Base-by-base conservation (phyloP, 1,284 basidiomycete species). In the Rhodotorula sp. region DNA sequence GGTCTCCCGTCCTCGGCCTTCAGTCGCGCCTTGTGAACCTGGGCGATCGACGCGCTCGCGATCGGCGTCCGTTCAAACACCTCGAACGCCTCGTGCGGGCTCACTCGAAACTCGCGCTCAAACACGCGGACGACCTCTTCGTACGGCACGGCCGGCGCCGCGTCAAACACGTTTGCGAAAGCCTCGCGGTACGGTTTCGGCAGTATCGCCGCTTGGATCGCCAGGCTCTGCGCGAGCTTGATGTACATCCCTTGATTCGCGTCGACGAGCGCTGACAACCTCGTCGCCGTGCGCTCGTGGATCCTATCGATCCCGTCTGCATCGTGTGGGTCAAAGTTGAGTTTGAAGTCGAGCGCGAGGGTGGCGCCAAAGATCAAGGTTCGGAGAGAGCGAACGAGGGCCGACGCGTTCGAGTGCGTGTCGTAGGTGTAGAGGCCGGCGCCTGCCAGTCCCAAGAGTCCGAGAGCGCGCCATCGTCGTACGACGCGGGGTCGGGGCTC, bases 11-110 rank as follows among this genome's bases (percentile, higher is more conserved):
- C 47, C 32, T 54, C 80, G 48, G 82, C 82, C 72, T 84, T 86
- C 44, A 92, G 79, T 56, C 84, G 86, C 3, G 92, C 92, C 49
- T 85, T 84, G 78, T 94, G 92, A 0, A 94, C 92, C 78, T 94
- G 92, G 0, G 92, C 92, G 59, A 95, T 89, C 72, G 89, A 92
- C 1, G 92, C 92, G 70, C 89, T 91, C 0, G 92, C 92, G 0
- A 90, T 81, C 0, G 92, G 87, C 8, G 84, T 78, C 71, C 86
- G 84, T 56, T 91, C 88, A 71, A 94, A 94, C 17, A 84, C 80
- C 53, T 88, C 87, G 76, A 94, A 95, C 0, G 92, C 81, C 29
- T 90, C 90, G 44, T 85, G 84, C 0, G 89, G 88, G 52, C 83
- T 80, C 3, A 85, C 82, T 0, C 87, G 86, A 24, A 94, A 88